Conservation (phyloP, 768 basidiomycete genomes). For the Hemileccinum impolitum region DNA sequence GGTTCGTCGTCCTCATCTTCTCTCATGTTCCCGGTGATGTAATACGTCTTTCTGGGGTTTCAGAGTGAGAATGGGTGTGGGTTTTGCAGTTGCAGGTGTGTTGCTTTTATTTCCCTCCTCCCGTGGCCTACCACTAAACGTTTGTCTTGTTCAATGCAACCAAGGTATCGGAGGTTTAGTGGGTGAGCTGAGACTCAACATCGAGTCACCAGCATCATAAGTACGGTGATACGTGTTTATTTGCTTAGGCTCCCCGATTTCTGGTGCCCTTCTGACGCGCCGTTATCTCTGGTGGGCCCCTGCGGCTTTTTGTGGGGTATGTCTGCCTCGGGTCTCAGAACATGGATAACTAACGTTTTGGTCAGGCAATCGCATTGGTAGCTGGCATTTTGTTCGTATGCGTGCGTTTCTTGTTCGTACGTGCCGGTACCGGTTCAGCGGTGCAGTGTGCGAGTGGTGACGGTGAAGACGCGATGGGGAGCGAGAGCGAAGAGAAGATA, state of each 20-base stretch:
- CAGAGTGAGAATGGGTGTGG: slow-evolving; percentile 43
- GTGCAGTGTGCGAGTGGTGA: neutral
- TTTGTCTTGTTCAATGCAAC: neutral
- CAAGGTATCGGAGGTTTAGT: slow-evolving; percentile 26
- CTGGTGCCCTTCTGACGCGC: slow-evolving; percentile 49
- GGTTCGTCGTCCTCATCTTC: slow-evolving; percentile 22
- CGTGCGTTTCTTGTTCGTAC: slow-evolving; percentile 10
- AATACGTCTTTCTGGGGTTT: neutral
- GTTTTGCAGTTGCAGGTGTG: slow-evolving; percentile 42
- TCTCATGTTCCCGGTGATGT: too few relatives aligned
- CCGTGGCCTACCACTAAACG: neutral
- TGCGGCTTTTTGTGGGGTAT: slow-evolving; percentile 47
- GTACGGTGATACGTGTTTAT: too few relatives aligned
- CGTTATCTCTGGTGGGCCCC: slow-evolving; percentile 57
- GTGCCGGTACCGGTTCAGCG: neutral
- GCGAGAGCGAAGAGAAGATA: too few relatives aligned
- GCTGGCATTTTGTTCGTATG: slow-evolving; percentile 7
- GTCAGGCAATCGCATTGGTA: slow-evolving; percentile 10
- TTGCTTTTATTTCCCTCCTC: neutral
- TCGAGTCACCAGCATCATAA: too few relatives aligned
- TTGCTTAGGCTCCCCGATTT: too few relatives aligned
- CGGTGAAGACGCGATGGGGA: neutral
- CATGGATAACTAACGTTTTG: neutral
- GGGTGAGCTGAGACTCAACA: slow-evolving; percentile 3
- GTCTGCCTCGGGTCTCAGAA: neutral